Evolutionary conservation across 2,329 filamentous ascomycete species (phyloP).

Genomic region (Colletotrichum neosansevieriae): DNA sequence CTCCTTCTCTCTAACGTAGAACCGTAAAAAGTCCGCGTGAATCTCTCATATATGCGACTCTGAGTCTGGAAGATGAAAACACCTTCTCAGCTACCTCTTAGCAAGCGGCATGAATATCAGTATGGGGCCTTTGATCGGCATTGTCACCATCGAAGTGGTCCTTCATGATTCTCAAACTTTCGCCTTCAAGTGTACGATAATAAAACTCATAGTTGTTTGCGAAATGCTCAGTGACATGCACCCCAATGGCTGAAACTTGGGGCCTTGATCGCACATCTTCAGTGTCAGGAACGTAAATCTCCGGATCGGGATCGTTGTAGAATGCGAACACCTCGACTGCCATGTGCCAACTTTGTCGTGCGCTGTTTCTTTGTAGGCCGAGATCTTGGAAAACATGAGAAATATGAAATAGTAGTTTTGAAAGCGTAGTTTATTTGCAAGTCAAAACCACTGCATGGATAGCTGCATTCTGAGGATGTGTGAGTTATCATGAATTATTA

Average conservation of each 20-base stretch:
- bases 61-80: not conserved
- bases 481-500: no score
- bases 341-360: no score
- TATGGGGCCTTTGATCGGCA: not conserved
- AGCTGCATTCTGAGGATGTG: no score
- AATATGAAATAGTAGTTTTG: no score
- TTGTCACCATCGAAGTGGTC: not conserved
- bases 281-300: no score
- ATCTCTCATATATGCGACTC: not conserved
- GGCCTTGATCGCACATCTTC: not conserved
- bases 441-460: no score
- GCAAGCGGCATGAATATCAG: not conserved
- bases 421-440: no score
- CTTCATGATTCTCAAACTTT: not conserved
- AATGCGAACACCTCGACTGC: no score
- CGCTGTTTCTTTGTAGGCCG: no score
- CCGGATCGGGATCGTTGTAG: no score
- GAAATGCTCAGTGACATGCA: not conserved
- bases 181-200: not conserved
- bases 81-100: not conserved
- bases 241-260: conserved; percentile 10
- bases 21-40: conserved; percentile 8
- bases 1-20: not conserved
- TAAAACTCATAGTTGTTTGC: not conserved
- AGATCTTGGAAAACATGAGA: no score